These are phyloP conservation scores for Aquilaria yunnanensis DNA, from an alignment of 345 rosid species.

Conservation along the genomic window DNA sequence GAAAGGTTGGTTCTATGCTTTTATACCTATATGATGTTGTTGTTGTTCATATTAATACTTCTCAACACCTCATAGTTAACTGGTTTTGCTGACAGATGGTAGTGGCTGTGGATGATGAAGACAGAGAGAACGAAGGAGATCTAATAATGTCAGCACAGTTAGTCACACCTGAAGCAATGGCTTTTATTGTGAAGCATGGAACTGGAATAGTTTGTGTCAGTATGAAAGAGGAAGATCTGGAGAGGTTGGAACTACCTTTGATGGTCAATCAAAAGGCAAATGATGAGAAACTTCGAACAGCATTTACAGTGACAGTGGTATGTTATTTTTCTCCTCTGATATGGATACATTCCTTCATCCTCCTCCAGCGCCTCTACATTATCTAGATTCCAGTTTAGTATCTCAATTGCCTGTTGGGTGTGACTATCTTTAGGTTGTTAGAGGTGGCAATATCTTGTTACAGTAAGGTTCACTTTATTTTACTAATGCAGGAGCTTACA, in stretches of 20 bases:
- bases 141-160: constrained; percentile 82
- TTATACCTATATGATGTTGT: neutral
- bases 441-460: neutral
- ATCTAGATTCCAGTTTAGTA: neutral
- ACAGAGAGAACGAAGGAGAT: constrained; percentile 94
- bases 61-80: too few relatives aligned
- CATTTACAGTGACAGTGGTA: constrained; percentile 94
- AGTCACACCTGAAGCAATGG: constrained; percentile 93
- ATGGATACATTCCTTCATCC: neutral
- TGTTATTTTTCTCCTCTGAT: constrained; percentile 15
- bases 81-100: constrained; percentile 54
- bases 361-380: neutral
- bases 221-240: constrained; percentile 73
- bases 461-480: too few relatives aligned
- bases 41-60: neutral
- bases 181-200: constrained; percentile 87
- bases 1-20: constrained; percentile 52
- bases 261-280: constrained; percentile 80
- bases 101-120: constrained; percentile 90
- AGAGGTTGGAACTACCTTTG: constrained; percentile 77
- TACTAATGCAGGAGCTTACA: too few relatives aligned
- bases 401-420: neutral
- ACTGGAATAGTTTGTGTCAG: constrained; percentile 91
- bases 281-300: constrained; percentile 79
- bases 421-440: too few relatives aligned